Evolutionary conservation across 108 stramenopile species (phyloP).

Genomic region (Cyclotella atomus): DNA sequence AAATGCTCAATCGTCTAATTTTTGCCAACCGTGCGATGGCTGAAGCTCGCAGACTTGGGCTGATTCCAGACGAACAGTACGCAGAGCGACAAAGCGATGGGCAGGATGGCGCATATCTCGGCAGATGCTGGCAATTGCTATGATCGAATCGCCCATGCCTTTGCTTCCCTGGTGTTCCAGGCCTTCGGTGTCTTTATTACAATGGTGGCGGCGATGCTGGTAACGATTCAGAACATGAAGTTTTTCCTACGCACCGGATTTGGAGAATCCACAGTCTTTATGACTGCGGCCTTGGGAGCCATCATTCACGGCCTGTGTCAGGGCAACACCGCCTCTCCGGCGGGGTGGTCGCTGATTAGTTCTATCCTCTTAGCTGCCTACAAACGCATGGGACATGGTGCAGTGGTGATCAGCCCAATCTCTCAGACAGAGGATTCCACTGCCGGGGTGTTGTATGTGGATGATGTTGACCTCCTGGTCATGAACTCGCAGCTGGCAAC

Average conservation of each 20-base stretch:
- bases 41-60: not conserved
- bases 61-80: conserved; percentile 11
- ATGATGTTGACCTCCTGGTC: not conserved
- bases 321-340: conserved; percentile 10
- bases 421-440: not conserved
- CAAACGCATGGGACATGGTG: not conserved
- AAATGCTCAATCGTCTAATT: conserved; percentile 6
- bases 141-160: conserved; percentile 2
- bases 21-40: too few relatives aligned
- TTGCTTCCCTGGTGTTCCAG: conserved; percentile 8
- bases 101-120: conserved; percentile 6
- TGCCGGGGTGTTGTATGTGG: conserved; percentile 6
- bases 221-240: conserved; percentile 8
- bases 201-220: not conserved
- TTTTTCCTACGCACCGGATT: conserved; percentile 7
- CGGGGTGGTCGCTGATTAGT: conserved; percentile 1
- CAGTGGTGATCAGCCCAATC: not conserved
- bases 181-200: not conserved
- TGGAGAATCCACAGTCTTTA: not conserved
- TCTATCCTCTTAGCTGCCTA: not conserved
- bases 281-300: not conserved
- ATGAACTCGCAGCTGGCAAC: not conserved
- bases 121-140: not conserved
- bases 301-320: conserved; percentile 19
- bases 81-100: conserved; percentile 8